Conservation (phyloP, 306 rosid species). For the Inga leiocalycina region DNA sequence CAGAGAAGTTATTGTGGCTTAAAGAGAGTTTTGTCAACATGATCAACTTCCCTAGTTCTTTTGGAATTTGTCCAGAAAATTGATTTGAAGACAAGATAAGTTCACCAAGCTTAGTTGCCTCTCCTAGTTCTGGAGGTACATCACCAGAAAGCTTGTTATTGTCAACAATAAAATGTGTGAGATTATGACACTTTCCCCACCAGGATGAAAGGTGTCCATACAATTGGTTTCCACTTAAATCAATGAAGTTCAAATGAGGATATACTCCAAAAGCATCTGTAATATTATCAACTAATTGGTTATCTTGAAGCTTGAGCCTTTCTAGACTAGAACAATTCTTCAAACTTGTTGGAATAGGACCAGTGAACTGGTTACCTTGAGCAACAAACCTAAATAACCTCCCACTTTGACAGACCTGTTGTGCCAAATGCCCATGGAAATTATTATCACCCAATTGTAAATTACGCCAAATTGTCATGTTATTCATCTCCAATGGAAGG, state of each 20-base stretch:
- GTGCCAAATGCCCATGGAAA: conserved; percentile 26
- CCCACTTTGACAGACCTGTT: conserved; percentile 24
- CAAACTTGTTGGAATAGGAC: conserved; percentile 23
- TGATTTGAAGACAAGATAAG: conserved; percentile 34
- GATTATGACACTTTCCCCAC: conserved; percentile 21
- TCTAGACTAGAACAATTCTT: conserved; percentile 17
- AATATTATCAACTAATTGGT: conserved; percentile 37
- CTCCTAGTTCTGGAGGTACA: conserved; percentile 23
- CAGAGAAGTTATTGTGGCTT: conserved; percentile 1
- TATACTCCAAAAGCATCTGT: conserved; percentile 31
- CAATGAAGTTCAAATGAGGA: conserved; percentile 22
- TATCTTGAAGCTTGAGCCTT: conserved; percentile 32
- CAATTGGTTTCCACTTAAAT: conserved; percentile 33
- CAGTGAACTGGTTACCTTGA: background rate
- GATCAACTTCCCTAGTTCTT: conserved; percentile 28
- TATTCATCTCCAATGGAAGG: conserved; percentile 22
- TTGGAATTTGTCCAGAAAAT: conserved; percentile 36
- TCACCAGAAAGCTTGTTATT: conserved; percentile 29
- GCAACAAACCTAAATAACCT: background rate
- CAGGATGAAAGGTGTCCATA: conserved; percentile 28
- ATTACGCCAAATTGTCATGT: background rate
- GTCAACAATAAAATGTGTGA: background rate
- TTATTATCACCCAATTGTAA: background rate
- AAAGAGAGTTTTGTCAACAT: background rate
- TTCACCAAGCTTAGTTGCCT: conserved; percentile 23